phyloP scores from a whole-genome alignment of 768 basidiomycete species.

The Mycena vulgaris region DNA sequence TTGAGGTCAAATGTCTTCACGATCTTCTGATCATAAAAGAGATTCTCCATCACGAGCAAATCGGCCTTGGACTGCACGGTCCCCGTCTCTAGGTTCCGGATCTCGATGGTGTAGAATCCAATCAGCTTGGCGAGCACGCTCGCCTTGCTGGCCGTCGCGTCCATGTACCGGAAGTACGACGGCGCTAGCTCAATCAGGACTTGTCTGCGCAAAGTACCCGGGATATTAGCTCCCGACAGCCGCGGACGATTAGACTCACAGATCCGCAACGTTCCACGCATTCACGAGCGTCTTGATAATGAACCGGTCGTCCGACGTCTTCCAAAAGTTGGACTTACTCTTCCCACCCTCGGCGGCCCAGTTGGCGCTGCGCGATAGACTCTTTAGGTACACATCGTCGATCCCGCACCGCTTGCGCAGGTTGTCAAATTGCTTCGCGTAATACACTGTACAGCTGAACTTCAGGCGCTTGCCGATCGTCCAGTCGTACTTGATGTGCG shows the following conservation, averaged over 20 bases:
- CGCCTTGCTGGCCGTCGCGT: slow-evolving; percentile 74
- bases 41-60: slow-evolving; percentile 88
- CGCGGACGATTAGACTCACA: slow-evolving; percentile 63
- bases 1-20: slow-evolving; percentile 86
- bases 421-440: slow-evolving; percentile 84
- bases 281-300: slow-evolving; percentile 90
- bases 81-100: slow-evolving; percentile 80
- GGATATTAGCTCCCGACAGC: slow-evolving; percentile 7
- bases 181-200: slow-evolving; percentile 84
- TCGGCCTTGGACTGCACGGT: slow-evolving; percentile 77
- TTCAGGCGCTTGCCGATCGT: slow-evolving; percentile 81
- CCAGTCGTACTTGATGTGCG: slow-evolving; percentile 90
- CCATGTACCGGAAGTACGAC: slow-evolving; percentile 86
- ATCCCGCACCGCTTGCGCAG: slow-evolving; percentile 78
- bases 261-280: slow-evolving; percentile 89
- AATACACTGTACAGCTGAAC: slow-evolving; percentile 88
- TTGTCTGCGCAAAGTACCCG: slow-evolving; percentile 64
- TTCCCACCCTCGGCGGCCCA: slow-evolving; percentile 89
- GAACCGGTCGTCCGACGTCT: slow-evolving; percentile 82
- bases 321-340: slow-evolving; percentile 87
- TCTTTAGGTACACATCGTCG: slow-evolving; percentile 71
- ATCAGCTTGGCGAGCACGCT: slow-evolving; percentile 85
- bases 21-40: slow-evolving; percentile 81
- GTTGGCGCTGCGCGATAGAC: slow-evolving; percentile 69
- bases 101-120: slow-evolving; percentile 86